Base-by-base conservation (phyloP, 345 rosid species). In the Kernera saxatilis region DNA sequence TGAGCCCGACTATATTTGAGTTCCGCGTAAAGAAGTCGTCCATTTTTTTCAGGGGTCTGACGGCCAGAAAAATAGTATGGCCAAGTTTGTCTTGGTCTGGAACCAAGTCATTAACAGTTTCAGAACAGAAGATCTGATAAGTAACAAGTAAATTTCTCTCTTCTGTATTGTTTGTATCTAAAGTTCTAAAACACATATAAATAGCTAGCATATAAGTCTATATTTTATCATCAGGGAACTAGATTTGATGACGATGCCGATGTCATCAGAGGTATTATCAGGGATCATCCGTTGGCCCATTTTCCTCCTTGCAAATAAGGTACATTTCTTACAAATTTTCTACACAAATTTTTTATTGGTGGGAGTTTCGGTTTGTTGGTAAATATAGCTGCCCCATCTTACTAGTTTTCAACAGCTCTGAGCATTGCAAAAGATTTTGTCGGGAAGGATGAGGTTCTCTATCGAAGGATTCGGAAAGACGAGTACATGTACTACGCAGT, bases 241-340 rank as follows among this genome's bases (percentile, higher is more conserved):
- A 82, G 91, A 85, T 80, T 80, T 91, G 82, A 93, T 93, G 98
- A 81, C 68, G 5, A 93, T 93, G 53, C 89, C 94, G 11, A 81
- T 85, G 84, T 79, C 92, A 27, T 67, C 87, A 39, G 90, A 91
- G 76, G 76, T 87, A 64, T 74, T 85, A 53, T 76, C 80, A 25
- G 94, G 84, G 76, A 80, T 81, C 59, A 76, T 93, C 74, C 85
- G 83, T 43, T 93, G 98, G 98, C 98, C 98, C 13, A 84, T 93
- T 73, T 93, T 93, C 77, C 96, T 93, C 72, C 85, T 93, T 29
- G 91, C 97, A 72, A 86, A 85, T 81, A 85, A 93, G 96, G 98
- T 93, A 76, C 57, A 32, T 9, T 29, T 54, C 69, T 50, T 43
- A 39, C 9, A 22, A 30, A 9, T 5, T 46, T 13, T 43, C 22